These are phyloP conservation scores for Macaranga tanarius DNA, from an alignment of 441 rosid genomes.

Conservation along the genomic window DNA sequence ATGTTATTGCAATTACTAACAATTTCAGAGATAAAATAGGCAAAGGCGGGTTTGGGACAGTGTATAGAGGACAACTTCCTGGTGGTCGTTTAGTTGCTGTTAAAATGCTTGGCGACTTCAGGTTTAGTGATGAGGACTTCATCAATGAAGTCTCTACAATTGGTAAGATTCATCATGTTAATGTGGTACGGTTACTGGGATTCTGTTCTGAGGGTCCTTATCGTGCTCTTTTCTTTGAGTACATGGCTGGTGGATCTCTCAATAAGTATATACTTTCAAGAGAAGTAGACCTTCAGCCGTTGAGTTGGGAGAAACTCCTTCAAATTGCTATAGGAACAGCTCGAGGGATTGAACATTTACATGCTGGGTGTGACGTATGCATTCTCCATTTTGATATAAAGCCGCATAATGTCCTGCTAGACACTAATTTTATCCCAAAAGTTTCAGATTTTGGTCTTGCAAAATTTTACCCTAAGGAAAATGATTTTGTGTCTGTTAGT, in stretches of 20 bases:
- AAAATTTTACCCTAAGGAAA: slow-evolving; percentile 23
- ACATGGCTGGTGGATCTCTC: slow-evolving; percentile 40
- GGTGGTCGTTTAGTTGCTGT: slow-evolving; percentile 41
- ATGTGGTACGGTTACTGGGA: slow-evolving; percentile 35
- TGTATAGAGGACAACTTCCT: slow-evolving; percentile 38
- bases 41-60: slow-evolving; percentile 45
- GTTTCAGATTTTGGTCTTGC: slow-evolving; percentile 42
- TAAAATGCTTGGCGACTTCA: slow-evolving; percentile 33
- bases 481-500: slow-evolving; percentile 22
- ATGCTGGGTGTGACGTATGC: slow-evolving; percentile 33
- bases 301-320: slow-evolving; percentile 41
- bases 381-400: slow-evolving; percentile 45
- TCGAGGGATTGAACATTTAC: slow-evolving; percentile 40
- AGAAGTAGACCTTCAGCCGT: slow-evolving; percentile 6
- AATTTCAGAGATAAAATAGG: slow-evolving; percentile 39
- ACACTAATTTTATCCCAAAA: slow-evolving; percentile 30
- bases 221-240: slow-evolving; percentile 35
- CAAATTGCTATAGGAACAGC: slow-evolving; percentile 44
- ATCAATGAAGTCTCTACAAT: slow-evolving; percentile 33
- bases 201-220: slow-evolving; percentile 31
- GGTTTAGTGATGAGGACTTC: slow-evolving; percentile 35
- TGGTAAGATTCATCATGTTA: slow-evolving; percentile 33
- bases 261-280: slow-evolving; percentile 32
- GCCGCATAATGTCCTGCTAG: slow-evolving; percentile 37
- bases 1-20: slow-evolving; percentile 34